These are phyloP conservation scores for Aleurites moluccanus DNA, from an alignment of 441 rosid genomes.

Conservation along the genomic window DNA sequence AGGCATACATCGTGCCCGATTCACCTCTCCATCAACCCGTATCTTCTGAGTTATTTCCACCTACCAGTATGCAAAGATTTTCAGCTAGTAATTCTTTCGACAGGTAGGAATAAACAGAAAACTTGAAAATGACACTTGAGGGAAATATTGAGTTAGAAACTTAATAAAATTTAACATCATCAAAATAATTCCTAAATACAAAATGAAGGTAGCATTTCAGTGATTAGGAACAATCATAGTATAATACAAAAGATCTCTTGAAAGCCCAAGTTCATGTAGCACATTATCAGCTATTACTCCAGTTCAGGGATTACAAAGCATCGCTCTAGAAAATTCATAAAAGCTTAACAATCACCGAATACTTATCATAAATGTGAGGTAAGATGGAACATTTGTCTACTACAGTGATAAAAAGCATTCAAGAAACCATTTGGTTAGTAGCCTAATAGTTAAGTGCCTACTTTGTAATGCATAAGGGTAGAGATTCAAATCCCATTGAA, in stretches of 20 bases:
- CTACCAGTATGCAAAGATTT: slow-evolving; percentile 30
- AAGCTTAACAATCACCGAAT: too few species aligned
- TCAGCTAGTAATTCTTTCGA: neutral
- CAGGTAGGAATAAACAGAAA: neutral
- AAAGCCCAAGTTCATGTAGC: neutral
- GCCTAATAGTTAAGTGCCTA: too few species aligned
- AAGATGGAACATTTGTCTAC: neutral
- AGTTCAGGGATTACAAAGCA: neutral
- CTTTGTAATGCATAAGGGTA: too few species aligned
- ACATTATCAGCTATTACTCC: neutral
- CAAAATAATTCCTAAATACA: neutral
- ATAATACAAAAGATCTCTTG: neutral
- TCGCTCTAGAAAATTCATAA: neutral
- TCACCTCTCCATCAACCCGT: slow-evolving; percentile 86
- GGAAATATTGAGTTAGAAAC: neutral
- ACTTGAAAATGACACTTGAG: neutral
- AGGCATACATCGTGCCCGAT: slow-evolving; percentile 85
- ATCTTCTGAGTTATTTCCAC: slow-evolving; percentile 76
- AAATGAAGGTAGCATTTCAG: neutral
- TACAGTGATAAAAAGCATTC: neutral
- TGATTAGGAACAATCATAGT: neutral
- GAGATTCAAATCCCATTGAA: too few species aligned
- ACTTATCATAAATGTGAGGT: neutral
- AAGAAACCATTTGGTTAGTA: too few species aligned
- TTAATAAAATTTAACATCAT: neutral